Percentiles rank a stretch among this genome's conserved stretches.
Conservation (phyloP, 2,329 filamentous ascomycete species). For the Tricladium varicosporioides region DNA sequence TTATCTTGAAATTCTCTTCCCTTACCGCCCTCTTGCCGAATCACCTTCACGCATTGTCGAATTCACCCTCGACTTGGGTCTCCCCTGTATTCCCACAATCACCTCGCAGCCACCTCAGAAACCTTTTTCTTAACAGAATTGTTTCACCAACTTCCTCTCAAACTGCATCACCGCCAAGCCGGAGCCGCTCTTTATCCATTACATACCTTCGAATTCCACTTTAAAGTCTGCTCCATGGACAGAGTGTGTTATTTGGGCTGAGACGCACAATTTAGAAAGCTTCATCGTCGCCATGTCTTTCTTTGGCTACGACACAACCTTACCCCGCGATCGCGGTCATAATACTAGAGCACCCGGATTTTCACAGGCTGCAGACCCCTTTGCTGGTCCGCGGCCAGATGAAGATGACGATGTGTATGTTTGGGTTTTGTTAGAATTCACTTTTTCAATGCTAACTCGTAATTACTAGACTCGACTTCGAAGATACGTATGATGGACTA, state of each 20-base stretch:
- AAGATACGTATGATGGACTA: slow-evolving; percentile 95
- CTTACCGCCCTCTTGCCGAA: not conserved
- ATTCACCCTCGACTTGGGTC: not conserved
- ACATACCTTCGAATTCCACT: not conserved
- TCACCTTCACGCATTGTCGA: not conserved
- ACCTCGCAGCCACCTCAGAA: not conserved
- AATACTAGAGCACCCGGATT: slow-evolving; percentile 74
- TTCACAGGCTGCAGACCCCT: slow-evolving; percentile 79
- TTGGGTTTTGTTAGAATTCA: not conserved
- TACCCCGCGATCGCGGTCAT: slow-evolving; percentile 62
- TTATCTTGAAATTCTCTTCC: not conserved
- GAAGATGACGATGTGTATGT: slow-evolving; percentile 51
- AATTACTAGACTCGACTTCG: slow-evolving; percentile 70
- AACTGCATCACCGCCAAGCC: slow-evolving; percentile 11
- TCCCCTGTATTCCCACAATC: not conserved
- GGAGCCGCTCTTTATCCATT: not conserved
- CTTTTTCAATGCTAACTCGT: slow-evolving; percentile 6
- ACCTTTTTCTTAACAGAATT: not conserved
- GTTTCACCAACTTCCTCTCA: slow-evolving; percentile 12
- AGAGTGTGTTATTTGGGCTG: not conserved
- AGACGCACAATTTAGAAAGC: not conserved
- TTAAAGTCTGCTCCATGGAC: slow-evolving; percentile 1
- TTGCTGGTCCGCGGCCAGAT: slow-evolving; percentile 68
- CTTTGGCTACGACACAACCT: slow-evolving; percentile 79
- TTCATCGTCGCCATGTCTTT: slow-evolving; percentile 68